Evolutionary conservation across 139 green algal genomes (phyloP), one percentile per base, ranked within the genome.

Genomic region (Coccomyxa sp.): DNA sequence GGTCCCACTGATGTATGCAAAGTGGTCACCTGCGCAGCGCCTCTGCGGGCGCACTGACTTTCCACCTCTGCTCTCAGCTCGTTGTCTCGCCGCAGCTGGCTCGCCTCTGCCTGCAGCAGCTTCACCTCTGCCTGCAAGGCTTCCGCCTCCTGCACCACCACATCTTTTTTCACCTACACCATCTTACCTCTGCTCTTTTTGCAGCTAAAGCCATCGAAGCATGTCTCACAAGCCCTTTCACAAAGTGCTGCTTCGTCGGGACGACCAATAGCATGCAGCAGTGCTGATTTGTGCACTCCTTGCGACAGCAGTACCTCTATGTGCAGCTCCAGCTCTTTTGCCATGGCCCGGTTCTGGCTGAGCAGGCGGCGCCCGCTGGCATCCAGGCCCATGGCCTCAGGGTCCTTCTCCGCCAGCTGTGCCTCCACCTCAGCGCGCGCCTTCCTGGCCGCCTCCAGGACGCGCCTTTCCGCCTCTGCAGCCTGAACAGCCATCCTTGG

Each of bases 311-410:
- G n/a, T n/a, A 90, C 88, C 85, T 90, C 82, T 68, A 93, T 85
- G 79, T 97, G 92, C 29, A 97, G 84, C 16, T 85, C 83, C 58
- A 97, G 90, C 82, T 97, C 93, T 73, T 93, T 88, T 6, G 83
- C 86, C 84, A 96, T 88, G 72, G 87, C 85, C 36, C 88, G 80
- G 85, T 95, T 96, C 58, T 94, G 86, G 77, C 84, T 78, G 54
- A 95, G 81, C 40, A 96, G 93, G 73, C 89, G 87, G 82, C 93
- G 93, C 12, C 93, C 86, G 10, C 70, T 78, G 6, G 85, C 89
- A 55, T 95, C 92, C 69, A 95, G 82, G 35, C 88, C 80, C 6
- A 10, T 29, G 64, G 24, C 64, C 24, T 94, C 91, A 36, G 94
- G 81, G 78, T 92, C 85, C 74, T 91, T 84, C 71, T 93, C 90